Conservation (phyloP, 768 basidiomycete species). For the Suillus placidus region DNA sequence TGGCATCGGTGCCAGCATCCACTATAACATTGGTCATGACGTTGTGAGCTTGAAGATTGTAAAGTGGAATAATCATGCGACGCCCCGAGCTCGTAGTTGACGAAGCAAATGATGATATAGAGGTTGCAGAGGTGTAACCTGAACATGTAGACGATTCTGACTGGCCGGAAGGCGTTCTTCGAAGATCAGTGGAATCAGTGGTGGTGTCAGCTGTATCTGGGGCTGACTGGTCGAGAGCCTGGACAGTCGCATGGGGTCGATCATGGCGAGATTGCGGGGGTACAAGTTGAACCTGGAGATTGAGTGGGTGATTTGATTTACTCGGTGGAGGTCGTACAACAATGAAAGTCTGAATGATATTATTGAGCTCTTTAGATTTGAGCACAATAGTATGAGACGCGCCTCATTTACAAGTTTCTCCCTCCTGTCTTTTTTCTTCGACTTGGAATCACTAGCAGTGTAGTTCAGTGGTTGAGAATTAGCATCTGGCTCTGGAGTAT, state of each 20-base stretch:
- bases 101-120: constrained; percentile 43
- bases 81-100: constrained; percentile 51
- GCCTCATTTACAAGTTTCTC: constrained; percentile 53
- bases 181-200: constrained; percentile 28
- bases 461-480: constrained; percentile 4
- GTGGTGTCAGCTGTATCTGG: constrained; percentile 29
- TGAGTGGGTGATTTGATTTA: constrained; percentile 82
- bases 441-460: constrained; percentile 35
- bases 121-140: constrained; percentile 49
- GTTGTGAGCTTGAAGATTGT: constrained; percentile 87
- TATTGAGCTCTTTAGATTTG: constrained; percentile 10
- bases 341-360: constrained; percentile 71
- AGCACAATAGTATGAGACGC: constrained; percentile 17
- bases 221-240: constrained; percentile 46
- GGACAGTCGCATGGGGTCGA: constrained; percentile 39
- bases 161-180: constrained; percentile 41
- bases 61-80: constrained; percentile 82
- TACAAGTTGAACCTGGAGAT: constrained; percentile 90
- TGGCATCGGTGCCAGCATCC: constrained; percentile 87
- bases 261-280: constrained; percentile 53
- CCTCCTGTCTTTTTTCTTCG: constrained; percentile 51
- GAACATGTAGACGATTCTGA: constrained; percentile 56
- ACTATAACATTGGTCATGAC: constrained; percentile 85
- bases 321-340: constrained; percentile 90
- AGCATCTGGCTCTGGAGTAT: constrained; percentile 13